Percentiles rank a stretch among this genome's conserved stretches.
Conservation (phyloP, 768 basidiomycete species). For the Collybia sp. region DNA sequence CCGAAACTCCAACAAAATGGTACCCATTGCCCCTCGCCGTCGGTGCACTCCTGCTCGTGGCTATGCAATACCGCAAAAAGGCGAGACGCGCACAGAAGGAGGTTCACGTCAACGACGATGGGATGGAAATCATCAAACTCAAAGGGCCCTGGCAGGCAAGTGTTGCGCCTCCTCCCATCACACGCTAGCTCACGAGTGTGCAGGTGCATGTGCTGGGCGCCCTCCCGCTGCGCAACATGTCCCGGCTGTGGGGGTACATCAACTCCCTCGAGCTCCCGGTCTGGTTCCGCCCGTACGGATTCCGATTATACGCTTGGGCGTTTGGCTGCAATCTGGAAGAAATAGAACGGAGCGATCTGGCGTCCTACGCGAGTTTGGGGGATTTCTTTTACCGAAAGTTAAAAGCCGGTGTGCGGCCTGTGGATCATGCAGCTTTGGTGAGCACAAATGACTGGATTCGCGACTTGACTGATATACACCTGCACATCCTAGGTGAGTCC, state of each 20-base stretch:
- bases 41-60: slow-evolving; percentile 82
- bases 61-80: slow-evolving; percentile 70
- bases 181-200: background rate
- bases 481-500: slow-evolving; percentile 66
- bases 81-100: slow-evolving; percentile 44
- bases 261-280: slow-evolving; percentile 91
- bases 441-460: slow-evolving; percentile 12
- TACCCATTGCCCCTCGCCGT: slow-evolving; percentile 91
- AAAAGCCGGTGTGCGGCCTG: slow-evolving; percentile 76
- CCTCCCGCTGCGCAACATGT: slow-evolving; percentile 89
- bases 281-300: slow-evolving; percentile 91
- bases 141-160: slow-evolving; percentile 93
- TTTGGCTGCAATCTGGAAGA: slow-evolving; percentile 96
- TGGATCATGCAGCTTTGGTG: slow-evolving; percentile 72
- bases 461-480: background rate
- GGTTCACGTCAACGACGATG: slow-evolving; percentile 78
- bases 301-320: slow-evolving; percentile 77
- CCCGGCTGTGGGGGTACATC: slow-evolving; percentile 95
- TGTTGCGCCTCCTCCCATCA: slow-evolving; percentile 5
- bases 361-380: slow-evolving; percentile 80
- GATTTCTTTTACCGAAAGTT: slow-evolving; percentile 94
- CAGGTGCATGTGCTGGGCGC: slow-evolving; percentile 97
- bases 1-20: slow-evolving; percentile 88
- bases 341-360: slow-evolving; percentile 74
- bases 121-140: slow-evolving; percentile 72